Base-by-base conservation (phyloP, 495 filamentous ascomycete genomes). In the Talaromyces ruber region DNA sequence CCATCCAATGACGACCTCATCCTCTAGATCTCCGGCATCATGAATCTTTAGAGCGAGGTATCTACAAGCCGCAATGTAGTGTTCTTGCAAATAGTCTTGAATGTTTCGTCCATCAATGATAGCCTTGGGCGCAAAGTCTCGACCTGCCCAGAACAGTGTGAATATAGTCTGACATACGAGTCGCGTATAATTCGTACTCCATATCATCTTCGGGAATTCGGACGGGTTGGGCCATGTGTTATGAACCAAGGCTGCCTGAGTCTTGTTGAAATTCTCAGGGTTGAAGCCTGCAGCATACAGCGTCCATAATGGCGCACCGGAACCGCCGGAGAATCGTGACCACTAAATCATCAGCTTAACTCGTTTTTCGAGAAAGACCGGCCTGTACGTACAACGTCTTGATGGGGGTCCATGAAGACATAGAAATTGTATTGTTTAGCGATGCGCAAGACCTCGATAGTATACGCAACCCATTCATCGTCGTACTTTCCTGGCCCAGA, bases 221-320 rank as follows among this genome's bases (percentile, higher is more conserved):
- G 85, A 85, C 18, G 92, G 91, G 37, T 96, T 81, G n/a, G 91
- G 87, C 67, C 89, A 97, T 0, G 89, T 93, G 68, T 98, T 98
- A 51, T 98, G 94, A 25, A 98, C 93, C 50, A 97, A 80, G 22
- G 95, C 92, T 3, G 92, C 95, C 72, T 97, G 89, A 16, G 93
- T 98, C 25, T 84, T 86, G 51, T 86, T 85, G 67, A 98, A 97
- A 30, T 81, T 82, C 67, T 83, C 80, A 3, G 95, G 94, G 66
- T 98, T 90, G 25, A 98, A 75, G 7, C 94, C 94, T 54, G 88
- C 91, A 2, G 94, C 94, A 74, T 98, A 98, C 0, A 98, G 72
- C 22, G 94, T 98, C 94, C 94, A 98, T 85, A 97, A 90, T 0
- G 94, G 94, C 9, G 94, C 95, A 29, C 94, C 94, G 25, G 94